These are phyloP conservation scores for Datisca glomerata DNA, from an alignment of 306 rosid genomes.

Conservation along the genomic window DNA sequence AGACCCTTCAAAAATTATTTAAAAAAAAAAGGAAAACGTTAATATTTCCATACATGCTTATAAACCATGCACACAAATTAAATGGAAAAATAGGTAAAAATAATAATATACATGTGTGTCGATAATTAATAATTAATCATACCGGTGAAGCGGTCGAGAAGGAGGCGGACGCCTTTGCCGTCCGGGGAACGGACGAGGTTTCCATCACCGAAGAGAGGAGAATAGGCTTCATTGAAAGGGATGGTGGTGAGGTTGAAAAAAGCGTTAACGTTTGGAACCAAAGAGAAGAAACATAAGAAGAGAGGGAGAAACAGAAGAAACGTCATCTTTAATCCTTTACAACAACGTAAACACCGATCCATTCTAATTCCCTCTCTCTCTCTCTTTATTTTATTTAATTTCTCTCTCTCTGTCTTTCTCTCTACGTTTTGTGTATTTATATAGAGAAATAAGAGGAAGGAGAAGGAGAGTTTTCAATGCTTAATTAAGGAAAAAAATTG, in stretches of 20 bases:
- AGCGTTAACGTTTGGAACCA: constrained; percentile 23
- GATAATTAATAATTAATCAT: not conserved
- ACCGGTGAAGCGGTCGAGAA: constrained; percentile 88
- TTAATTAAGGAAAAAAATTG: constrained; percentile 3
- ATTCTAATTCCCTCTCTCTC: constrained; percentile 14
- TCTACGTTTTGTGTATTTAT: constrained; percentile 18
- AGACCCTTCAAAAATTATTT: constrained; percentile 33
- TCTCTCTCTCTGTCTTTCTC: too few species aligned
- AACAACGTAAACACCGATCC: constrained; percentile 32
- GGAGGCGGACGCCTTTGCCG: constrained; percentile 70
- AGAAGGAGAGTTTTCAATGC: not conserved
- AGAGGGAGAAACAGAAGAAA: constrained; percentile 10
- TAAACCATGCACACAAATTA: not conserved
- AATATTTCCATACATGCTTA: not conserved
- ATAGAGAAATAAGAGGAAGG: constrained; percentile 6
- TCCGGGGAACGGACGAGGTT: constrained; percentile 75
- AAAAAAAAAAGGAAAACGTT: not conserved
- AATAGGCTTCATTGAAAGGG: constrained; percentile 53
- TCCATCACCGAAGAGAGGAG: constrained; percentile 63
- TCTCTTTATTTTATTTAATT: constrained; percentile 1
- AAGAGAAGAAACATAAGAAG: constrained; percentile 5
- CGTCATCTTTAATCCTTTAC: constrained; percentile 2
- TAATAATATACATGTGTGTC: not conserved
- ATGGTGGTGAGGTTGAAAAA: constrained; percentile 57
- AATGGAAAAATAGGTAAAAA: not conserved